Conservation (phyloP, 78 protist species). For the Protostelium mycophagum region DNA sequence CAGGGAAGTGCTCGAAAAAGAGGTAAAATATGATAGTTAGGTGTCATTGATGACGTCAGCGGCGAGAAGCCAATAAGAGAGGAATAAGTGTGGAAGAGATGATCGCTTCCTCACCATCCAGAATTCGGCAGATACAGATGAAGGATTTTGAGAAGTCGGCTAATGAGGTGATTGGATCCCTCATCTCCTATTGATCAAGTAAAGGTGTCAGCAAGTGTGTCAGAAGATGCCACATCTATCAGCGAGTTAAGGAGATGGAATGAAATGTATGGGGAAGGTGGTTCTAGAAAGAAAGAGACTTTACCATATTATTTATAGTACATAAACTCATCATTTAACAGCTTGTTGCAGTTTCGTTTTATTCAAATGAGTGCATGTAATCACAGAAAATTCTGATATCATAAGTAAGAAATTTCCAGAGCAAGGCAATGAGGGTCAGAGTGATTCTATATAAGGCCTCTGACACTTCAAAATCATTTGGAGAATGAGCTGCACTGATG, state of each 20-base stretch:
- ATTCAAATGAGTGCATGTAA: no score
- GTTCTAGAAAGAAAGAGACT: not conserved
- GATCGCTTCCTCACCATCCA: not conserved
- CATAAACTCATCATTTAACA: no score
- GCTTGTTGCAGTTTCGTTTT: no score
- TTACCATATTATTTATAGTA: not conserved
- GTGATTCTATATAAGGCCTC: no score
- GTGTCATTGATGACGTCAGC: not conserved
- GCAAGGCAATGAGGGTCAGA: no score
- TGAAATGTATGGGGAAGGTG: conserved; percentile 37
- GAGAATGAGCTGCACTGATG: no score
- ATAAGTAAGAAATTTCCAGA: no score
- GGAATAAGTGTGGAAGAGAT: not conserved
- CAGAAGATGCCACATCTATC: conserved; percentile 15
- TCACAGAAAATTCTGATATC: no score
- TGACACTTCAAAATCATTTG: no score
- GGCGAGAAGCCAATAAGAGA: not conserved
- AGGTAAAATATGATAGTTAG: not conserved
- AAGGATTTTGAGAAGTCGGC: conserved; percentile 15
- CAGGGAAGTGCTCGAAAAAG: conserved; percentile 11
- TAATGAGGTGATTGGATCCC: conserved; percentile 9
- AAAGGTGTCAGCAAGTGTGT: not conserved
- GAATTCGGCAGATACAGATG: not conserved
- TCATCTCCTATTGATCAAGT: conserved; percentile 6
- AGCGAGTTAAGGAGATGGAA: conserved; percentile 45